phyloP scores from a whole-genome alignment of 768 basidiomycete genomes.

The Podaxis carcinomalis region DNA sequence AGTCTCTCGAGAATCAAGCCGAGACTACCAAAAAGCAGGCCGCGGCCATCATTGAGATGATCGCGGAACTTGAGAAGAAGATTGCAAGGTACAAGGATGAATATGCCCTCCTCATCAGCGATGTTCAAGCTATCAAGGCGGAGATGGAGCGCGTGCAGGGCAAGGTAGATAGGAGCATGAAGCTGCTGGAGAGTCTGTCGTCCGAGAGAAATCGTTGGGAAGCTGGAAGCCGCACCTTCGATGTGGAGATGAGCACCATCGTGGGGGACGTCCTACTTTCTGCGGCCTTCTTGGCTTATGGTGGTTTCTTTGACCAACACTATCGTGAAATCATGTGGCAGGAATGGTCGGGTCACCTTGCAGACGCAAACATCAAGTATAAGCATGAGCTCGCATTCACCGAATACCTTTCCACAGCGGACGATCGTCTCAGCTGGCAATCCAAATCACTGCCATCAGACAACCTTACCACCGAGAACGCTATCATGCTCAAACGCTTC shows the following conservation, averaged over 20 bases:
- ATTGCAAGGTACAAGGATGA: conserved; percentile 95
- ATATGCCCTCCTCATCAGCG: conserved; percentile 93
- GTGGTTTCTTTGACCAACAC: conserved; percentile 98
- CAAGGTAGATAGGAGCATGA: conserved; percentile 97
- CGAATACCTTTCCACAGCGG: conserved; percentile 95
- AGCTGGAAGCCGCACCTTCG: conserved; percentile 89
- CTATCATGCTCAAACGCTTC: conserved; percentile 99
- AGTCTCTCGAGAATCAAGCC: conserved; percentile 87
- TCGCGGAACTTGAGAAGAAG: conserved; percentile 87
- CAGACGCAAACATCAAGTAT: conserved; percentile 87
- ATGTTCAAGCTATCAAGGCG: conserved; percentile 93
- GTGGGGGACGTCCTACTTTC: conserved; percentile 95
- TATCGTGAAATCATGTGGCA: conserved; percentile 98
- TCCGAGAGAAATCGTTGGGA: conserved; percentile 97
- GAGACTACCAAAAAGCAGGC: conserved; percentile 96
- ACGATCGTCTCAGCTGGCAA: conserved; percentile 94
- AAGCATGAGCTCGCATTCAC: conserved; percentile 89
- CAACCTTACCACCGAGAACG: conserved; percentile 95
- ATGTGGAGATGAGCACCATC: conserved; percentile 97
- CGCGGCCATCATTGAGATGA: conserved; percentile 83
- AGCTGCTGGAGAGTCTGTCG: conserved; percentile 86
- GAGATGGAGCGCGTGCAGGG: conserved; percentile 98
- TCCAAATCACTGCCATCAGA: conserved; percentile 94
- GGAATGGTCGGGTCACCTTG: conserved; percentile 86
- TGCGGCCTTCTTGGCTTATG: conserved; percentile 94